Percentiles rank a stretch among this genome's conserved stretches.
Conservation (phyloP, 1,284 basidiomycete genomes). For the Cryptococcus sp. region DNA sequence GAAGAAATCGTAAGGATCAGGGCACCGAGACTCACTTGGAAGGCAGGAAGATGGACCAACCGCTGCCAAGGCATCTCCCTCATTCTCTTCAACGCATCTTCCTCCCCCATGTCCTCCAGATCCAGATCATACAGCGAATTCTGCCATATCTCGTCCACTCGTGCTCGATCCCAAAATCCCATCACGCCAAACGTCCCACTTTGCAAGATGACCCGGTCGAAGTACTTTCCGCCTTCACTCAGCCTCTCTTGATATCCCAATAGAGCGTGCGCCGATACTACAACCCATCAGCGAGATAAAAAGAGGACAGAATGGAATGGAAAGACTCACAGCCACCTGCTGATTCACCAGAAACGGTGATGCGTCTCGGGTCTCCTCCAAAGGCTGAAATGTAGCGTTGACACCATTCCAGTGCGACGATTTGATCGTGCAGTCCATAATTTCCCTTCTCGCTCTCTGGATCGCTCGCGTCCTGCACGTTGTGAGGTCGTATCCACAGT, state of each 20-base stretch:
- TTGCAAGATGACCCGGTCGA: constrained; percentile 10
- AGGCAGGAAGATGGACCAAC: background rate
- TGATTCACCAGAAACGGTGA: constrained; percentile 32
- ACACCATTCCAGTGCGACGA: constrained; percentile 52
- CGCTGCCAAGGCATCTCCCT: constrained; percentile 1
- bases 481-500: background rate
- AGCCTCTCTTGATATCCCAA: constrained; percentile 4
- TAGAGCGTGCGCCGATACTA: constrained; percentile 10
- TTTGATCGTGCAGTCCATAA: constrained; percentile 51
- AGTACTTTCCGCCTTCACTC: background rate
- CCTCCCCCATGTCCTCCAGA: background rate
- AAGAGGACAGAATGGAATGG: background rate
- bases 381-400: constrained; percentile 49
- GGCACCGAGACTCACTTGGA: constrained; percentile 2
- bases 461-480: constrained; percentile 1
- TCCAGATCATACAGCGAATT: constrained; percentile 3
- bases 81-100: background rate
- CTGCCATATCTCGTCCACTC: constrained; percentile 6
- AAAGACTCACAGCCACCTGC: constrained; percentile 23
- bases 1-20: no score
- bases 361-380: constrained; percentile 44
- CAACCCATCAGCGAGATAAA: background rate
- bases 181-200: constrained; percentile 12
- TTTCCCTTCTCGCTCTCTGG: constrained; percentile 28
- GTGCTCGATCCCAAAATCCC: constrained; percentile 5